Evolutionary conservation across 2,329 filamentous ascomycete genomes (phyloP).

Genomic region (Xylogone sp.): DNA sequence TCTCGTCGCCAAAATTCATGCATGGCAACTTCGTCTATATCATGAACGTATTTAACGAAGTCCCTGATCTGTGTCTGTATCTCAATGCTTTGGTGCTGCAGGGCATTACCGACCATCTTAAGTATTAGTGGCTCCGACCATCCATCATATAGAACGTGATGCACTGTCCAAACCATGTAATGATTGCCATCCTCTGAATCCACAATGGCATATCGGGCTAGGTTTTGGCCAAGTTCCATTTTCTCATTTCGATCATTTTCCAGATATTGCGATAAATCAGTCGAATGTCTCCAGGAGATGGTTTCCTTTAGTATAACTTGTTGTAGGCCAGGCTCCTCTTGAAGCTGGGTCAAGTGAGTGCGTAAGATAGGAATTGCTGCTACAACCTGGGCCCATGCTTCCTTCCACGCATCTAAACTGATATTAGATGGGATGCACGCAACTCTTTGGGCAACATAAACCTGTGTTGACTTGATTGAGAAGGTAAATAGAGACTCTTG

Average conservation of each 20-base stretch:
- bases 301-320: conserved; percentile 19
- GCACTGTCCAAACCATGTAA: conserved; percentile 50
- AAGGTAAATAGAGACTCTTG: conserved; percentile 36
- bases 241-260: conserved; percentile 11
- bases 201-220: conserved; percentile 19
- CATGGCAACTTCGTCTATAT: conserved; percentile 35
- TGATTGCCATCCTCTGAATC: conserved; percentile 15
- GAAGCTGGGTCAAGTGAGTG: conserved; percentile 28
- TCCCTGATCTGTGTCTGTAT: conserved; percentile 36
- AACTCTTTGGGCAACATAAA: conserved; percentile 31
- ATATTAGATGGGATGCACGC: conserved; percentile 18
- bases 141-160: conserved; percentile 54
- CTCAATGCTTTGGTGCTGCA: conserved; percentile 13
- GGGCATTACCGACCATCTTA: conserved; percentile 20
- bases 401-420: conserved; percentile 17
- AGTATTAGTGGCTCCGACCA: conserved; percentile 39
- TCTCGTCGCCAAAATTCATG: conserved; percentile 44
- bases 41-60: conserved; percentile 44
- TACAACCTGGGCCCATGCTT: conserved; percentile 27
- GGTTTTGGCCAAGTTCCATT: conserved; percentile 23
- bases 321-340: conserved; percentile 22
- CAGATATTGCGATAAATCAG: conserved; percentile 18
- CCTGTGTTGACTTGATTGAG: conserved; percentile 25
- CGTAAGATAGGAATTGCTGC: conserved; percentile 29
- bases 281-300: conserved; percentile 15